A percentile compares a stretch with the other conserved stretches of the same genome.
These are phyloP conservation scores for Hypoxylon sp. DNA, from an alignment of 2,329 filamentous ascomycete species.

Conservation along the genomic window DNA sequence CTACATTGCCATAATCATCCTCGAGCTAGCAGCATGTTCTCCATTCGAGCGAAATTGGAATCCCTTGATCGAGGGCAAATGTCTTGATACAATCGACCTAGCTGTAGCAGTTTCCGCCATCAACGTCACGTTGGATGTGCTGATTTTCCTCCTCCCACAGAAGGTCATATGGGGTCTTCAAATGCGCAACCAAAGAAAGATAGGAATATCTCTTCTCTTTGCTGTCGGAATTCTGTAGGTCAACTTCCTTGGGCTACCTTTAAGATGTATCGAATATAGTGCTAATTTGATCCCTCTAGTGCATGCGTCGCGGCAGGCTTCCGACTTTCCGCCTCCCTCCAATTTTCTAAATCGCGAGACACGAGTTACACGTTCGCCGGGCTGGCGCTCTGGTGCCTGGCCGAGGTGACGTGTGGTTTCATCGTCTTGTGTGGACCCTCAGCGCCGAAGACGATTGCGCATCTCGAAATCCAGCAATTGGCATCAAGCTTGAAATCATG, in stretches of 20 bases:
- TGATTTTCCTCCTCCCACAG: constrained; percentile 29
- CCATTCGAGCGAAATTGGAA: constrained; percentile 24
- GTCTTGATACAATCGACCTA: constrained; percentile 7
- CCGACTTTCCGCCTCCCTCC: not conserved
- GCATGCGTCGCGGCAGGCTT: constrained; percentile 7
- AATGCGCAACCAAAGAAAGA: constrained; percentile 17
- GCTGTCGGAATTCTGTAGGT: constrained; percentile 6
- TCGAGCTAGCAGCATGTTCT: constrained; percentile 6
- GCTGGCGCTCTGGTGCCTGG: constrained; percentile 6
- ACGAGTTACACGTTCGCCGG: constrained; percentile 2
- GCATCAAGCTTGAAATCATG: constrained; percentile 2
- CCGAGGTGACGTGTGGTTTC: constrained; percentile 12
- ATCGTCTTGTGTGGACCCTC: constrained; percentile 12
- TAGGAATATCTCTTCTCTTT: constrained; percentile 20
- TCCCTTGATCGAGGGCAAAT: constrained; percentile 11
- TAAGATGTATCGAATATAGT: not conserved
- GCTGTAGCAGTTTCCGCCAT: not conserved
- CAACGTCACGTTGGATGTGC: constrained; percentile 19
- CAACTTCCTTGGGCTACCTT: not conserved
- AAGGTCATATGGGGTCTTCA: constrained; percentile 29
- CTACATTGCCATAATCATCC: constrained; percentile 1
- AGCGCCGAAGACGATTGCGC: not conserved
- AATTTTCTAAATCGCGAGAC: not conserved
- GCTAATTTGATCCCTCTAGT: not conserved
- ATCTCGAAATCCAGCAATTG: not conserved